Conservation (phyloP, 192 early-diverging fungal species). For the Gamsiella multidivaricata region DNA sequence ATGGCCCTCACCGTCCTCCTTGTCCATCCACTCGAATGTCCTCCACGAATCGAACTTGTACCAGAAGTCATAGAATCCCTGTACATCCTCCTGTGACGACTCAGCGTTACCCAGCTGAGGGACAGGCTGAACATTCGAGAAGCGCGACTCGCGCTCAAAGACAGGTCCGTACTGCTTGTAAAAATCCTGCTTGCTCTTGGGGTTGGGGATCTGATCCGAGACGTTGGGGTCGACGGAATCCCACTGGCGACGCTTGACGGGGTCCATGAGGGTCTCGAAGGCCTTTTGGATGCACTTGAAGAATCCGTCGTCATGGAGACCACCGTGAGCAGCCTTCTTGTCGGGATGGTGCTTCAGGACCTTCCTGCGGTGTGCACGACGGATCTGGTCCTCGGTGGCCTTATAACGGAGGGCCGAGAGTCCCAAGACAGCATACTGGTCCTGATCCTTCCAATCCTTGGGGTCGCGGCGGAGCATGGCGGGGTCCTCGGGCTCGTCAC, state of each 20-base stretch:
- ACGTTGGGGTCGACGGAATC: slow-evolving; percentile 95
- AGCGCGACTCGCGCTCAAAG: slow-evolving; percentile 91
- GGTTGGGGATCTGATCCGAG: slow-evolving; percentile 75
- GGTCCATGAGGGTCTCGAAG: slow-evolving; percentile 93
- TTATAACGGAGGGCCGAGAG: slow-evolving; percentile 87
- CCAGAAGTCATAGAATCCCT: slow-evolving; percentile 88
- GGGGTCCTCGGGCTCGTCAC: slow-evolving; percentile 86
- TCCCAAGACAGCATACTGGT: slow-evolving; percentile 96
- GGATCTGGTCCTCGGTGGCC: slow-evolving; percentile 95
- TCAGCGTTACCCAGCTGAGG: slow-evolving; percentile 80
- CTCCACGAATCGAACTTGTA: slow-evolving; percentile 96
- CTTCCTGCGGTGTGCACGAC: slow-evolving; percentile 89
- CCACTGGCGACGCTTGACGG: slow-evolving; percentile 89
- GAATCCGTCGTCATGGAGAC: slow-evolving; percentile 91
- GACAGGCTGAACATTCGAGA: slow-evolving; percentile 91
- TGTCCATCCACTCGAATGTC: slow-evolving; percentile 97
- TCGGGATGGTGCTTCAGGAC: slow-evolving; percentile 99
- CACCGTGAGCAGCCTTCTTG: slow-evolving; percentile 90
- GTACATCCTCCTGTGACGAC: slow-evolving; percentile 72
- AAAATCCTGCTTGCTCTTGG: slow-evolving; percentile 86
- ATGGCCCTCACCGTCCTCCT: slow-evolving; percentile 91
- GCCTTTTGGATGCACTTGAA: slow-evolving; percentile 99
- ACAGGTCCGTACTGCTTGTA: slow-evolving; percentile 80
- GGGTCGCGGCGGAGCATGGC: slow-evolving; percentile 85
- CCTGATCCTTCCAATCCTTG: slow-evolving; percentile 96